A percentile compares a stretch with the other conserved stretches of the same genome.
These are phyloP conservation scores for Vanilla planifolia DNA, from an alignment of 106 monocot species.

Conservation along the genomic window DNA sequence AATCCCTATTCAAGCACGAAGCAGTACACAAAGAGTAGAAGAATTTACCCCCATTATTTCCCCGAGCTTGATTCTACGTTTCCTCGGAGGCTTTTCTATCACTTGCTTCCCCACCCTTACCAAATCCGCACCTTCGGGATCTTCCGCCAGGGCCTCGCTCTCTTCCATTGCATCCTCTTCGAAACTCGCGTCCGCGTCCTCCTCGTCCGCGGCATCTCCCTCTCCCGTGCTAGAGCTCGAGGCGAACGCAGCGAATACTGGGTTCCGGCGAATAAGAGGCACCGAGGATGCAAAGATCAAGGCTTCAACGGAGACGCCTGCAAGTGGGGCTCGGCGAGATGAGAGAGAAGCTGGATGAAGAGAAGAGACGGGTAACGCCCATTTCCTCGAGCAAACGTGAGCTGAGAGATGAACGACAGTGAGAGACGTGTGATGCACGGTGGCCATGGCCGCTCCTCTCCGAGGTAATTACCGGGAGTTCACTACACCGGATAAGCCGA, in stretches of 20 bases:
- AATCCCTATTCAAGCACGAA: background rate
- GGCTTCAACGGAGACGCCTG: background rate
- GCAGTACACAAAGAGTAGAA: background rate
- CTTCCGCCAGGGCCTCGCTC: background rate
- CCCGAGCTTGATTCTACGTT: slow-evolving; percentile 59
- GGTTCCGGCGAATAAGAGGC: background rate
- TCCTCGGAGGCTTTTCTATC: slow-evolving; percentile 29
- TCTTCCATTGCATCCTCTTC: background rate
- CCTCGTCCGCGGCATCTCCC: background rate
- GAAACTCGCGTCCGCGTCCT: background rate
- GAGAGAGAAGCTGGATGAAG: background rate
- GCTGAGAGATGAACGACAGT: background rate
- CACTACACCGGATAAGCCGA: no score
- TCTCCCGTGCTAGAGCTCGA: background rate
- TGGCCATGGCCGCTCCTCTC: slow-evolving; percentile 2
- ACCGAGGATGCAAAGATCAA: background rate
- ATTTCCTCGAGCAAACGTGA: background rate
- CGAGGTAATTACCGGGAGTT: no score
- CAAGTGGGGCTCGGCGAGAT: background rate
- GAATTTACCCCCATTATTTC: slow-evolving; percentile 63
- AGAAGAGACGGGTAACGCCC: slow-evolving; percentile 2
- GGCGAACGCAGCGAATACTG: background rate
- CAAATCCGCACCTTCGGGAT: background rate
- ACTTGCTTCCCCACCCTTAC: slow-evolving; percentile 12
- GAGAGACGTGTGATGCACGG: background rate